Percentiles rank a stretch among this genome's conserved stretches.
These are phyloP conservation scores for Pterocarpus santalinus DNA, from an alignment of 306 rosid genomes.

Conservation along the genomic window DNA sequence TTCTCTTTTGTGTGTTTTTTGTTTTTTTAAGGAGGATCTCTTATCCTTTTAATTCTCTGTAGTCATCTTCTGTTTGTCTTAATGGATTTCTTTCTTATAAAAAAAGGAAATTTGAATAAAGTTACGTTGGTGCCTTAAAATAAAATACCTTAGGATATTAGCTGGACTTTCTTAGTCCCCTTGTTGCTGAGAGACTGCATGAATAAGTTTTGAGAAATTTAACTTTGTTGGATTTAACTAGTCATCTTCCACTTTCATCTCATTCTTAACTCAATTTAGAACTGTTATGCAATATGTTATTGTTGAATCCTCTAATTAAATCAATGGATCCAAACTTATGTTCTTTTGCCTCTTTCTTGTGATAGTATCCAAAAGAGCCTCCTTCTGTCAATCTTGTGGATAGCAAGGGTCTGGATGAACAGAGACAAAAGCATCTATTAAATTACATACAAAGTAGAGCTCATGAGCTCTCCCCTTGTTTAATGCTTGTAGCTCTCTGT, in stretches of 20 bases:
- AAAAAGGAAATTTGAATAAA: neutral
- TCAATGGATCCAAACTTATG: constrained; percentile 6
- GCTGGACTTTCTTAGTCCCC: neutral
- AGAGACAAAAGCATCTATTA: constrained; percentile 61
- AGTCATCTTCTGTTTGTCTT: neutral
- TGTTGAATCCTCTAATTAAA: constrained; percentile 10
- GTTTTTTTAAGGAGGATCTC: neutral
- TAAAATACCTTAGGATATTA: constrained; percentile 1
- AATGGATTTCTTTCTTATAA: neutral
- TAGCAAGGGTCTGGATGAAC: constrained; percentile 75
- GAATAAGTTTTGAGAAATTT: constrained; percentile 22
- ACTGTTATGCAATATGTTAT: constrained; percentile 8
- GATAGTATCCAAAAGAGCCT: constrained; percentile 76
- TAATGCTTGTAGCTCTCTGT: constrained; percentile 80
- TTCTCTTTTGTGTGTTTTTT: constrained; percentile 12
- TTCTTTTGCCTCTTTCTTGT: constrained; percentile 35
- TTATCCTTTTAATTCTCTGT: neutral
- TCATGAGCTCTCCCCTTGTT: constrained; percentile 62
- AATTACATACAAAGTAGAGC: constrained; percentile 63
- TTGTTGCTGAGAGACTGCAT: constrained; percentile 5
- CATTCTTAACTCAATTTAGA: constrained; percentile 8
- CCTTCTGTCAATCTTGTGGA: constrained; percentile 69
- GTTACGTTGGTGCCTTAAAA: constrained; percentile 1
- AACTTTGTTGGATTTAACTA: constrained; percentile 1
- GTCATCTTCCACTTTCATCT: constrained; percentile 8